Conservation (phyloP, 2,329 filamentous ascomycete species). For the Cephalotrichum gorgonifer region DNA sequence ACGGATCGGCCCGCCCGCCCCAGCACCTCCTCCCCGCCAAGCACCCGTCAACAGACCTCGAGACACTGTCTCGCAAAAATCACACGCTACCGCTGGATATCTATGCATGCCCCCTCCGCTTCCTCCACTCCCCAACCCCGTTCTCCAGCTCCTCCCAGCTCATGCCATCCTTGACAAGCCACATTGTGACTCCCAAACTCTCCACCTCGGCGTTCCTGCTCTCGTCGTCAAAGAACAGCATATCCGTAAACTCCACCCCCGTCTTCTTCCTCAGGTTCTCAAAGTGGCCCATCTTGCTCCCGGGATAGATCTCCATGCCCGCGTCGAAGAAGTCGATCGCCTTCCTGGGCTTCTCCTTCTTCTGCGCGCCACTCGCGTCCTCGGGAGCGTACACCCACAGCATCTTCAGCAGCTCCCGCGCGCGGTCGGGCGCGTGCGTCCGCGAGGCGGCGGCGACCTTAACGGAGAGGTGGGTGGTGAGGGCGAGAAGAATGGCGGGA, state of each 20-base stretch:
- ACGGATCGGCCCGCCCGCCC: too few relatives aligned
- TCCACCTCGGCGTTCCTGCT: slow-evolving; percentile 74
- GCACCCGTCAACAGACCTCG: too few relatives aligned
- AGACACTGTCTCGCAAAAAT: not conserved
- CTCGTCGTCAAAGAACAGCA: slow-evolving; percentile 97
- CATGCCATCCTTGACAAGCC: slow-evolving; percentile 70
- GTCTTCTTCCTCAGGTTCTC: slow-evolving; percentile 60
- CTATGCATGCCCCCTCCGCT: slow-evolving; percentile 46
- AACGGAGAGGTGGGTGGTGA: slow-evolving; percentile 49
- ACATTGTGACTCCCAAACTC: slow-evolving; percentile 71
- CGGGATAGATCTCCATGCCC: slow-evolving; percentile 59
- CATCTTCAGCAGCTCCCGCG: slow-evolving; percentile 67
- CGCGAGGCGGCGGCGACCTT: slow-evolving; percentile 49
- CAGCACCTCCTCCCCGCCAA: too few relatives aligned
- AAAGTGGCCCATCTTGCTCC: slow-evolving; percentile 80
- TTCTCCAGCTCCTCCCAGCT: slow-evolving; percentile 66
- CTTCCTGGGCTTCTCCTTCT: slow-evolving; percentile 16
- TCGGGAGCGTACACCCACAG: slow-evolving; percentile 44
- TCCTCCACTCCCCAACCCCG: slow-evolving; percentile 74
- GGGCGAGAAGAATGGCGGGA: slow-evolving; percentile 53
- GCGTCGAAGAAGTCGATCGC: slow-evolving; percentile 52
- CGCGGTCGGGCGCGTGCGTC: slow-evolving; percentile 70
- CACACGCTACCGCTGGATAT: not conserved
- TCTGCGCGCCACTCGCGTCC: slow-evolving; percentile 7
- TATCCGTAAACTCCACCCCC: slow-evolving; percentile 64